Conservation (phyloP, 306 rosid genomes). For the Ceratonia siliqua region DNA sequence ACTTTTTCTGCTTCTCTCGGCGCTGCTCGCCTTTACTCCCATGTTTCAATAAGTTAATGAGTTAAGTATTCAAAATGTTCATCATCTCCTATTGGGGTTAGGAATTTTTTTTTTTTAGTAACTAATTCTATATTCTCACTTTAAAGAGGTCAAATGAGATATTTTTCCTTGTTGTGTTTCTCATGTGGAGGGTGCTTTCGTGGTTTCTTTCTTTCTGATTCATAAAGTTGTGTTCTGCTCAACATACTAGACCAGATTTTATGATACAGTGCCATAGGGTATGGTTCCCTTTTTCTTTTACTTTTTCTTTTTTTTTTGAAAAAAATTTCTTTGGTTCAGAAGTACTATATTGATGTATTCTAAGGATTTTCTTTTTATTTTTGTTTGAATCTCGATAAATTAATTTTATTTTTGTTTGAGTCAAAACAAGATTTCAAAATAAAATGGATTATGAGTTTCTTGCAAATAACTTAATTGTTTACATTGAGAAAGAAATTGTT, state of each 20-base stretch:
- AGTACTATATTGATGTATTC: background rate
- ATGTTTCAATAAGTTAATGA: conserved; percentile 37
- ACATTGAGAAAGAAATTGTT: too few species aligned
- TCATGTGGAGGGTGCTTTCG: background rate
- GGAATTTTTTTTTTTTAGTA: too few species aligned
- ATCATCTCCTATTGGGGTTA: background rate
- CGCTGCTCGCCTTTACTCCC: conserved; percentile 43
- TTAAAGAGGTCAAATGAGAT: too few species aligned
- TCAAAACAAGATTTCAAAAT: too few species aligned
- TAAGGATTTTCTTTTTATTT: background rate
- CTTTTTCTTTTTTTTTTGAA: background rate
- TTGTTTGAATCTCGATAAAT: background rate
- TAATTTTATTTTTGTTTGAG: too few species aligned
- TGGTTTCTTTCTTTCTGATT: conserved; percentile 2
- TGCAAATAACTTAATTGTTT: too few species aligned
- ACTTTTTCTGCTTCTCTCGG: conserved; percentile 47
- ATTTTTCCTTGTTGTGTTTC: too few species aligned
- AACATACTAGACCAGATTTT: conserved; percentile 34
- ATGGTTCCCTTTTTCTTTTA: background rate
- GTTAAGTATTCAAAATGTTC: conserved; percentile 33
- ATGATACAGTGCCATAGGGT: conserved; percentile 51
- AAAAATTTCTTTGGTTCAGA: too few species aligned
- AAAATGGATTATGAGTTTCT: too few species aligned
- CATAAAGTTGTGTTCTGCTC: background rate
- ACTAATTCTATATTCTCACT: background rate